Conservation (phyloP, 192 early-diverging fungal genomes). For the Coemansia nantahalensis region DNA sequence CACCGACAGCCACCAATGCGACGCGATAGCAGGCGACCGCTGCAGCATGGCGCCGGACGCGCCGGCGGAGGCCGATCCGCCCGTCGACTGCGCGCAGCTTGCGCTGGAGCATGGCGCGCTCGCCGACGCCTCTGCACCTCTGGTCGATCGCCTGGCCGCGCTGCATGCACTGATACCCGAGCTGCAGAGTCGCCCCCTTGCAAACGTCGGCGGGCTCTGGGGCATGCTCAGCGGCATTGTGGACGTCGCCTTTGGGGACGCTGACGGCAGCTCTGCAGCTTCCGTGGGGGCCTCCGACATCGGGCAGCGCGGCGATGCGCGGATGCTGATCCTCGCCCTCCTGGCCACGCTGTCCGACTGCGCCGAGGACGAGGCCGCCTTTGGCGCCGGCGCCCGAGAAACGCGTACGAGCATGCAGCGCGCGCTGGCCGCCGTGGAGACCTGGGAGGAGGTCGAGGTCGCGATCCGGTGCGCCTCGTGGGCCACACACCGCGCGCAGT, state of each 20-base stretch:
- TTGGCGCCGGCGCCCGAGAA: constrained; percentile 10
- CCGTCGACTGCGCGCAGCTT: constrained; percentile 30
- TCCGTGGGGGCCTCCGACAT: neutral
- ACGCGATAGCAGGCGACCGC: neutral
- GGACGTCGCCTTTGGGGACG: constrained; percentile 18
- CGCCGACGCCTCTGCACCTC: constrained; percentile 7
- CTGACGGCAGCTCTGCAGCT: neutral
- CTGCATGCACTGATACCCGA: constrained; percentile 15
- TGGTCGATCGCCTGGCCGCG: constrained; percentile 27
- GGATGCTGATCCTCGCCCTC: constrained; percentile 21
- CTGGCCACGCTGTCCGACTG: constrained; percentile 23
- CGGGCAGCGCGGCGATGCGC: constrained; percentile 7
- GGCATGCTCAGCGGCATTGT: constrained; percentile 22
- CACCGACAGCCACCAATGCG: no score
- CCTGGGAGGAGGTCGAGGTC: constrained; percentile 34
- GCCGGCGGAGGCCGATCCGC: neutral
- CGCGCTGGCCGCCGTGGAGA: constrained; percentile 12
- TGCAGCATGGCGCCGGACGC: neutral
- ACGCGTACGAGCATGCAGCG: constrained; percentile 28
- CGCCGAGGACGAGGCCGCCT: constrained; percentile 3
- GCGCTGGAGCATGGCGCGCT: constrained; percentile 9
- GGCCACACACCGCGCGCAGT: constrained; percentile 22
- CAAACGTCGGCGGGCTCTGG: constrained; percentile 37
- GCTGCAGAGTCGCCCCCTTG: constrained; percentile 10
- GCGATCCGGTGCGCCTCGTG: constrained; percentile 30